These are phyloP conservation scores for Terfezia claveryi DNA, from an alignment of 495 filamentous ascomycete species.

Conservation along the genomic window DNA sequence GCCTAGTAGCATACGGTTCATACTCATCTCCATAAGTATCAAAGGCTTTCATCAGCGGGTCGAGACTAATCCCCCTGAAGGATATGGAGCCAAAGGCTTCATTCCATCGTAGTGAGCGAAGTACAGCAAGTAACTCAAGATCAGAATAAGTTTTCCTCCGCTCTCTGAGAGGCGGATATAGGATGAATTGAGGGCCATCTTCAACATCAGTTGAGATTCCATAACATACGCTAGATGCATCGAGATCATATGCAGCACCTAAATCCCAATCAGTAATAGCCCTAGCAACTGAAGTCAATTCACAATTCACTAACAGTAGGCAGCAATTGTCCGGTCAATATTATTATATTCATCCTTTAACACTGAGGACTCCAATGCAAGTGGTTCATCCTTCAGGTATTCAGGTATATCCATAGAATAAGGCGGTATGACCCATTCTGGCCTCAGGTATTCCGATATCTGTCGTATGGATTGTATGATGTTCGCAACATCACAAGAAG, in stretches of 20 bases:
- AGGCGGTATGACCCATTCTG: constrained; percentile 58
- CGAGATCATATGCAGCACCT: constrained; percentile 27
- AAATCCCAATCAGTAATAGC: constrained; percentile 1
- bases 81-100: constrained; percentile 73
- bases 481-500: constrained; percentile 53
- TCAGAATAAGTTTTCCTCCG: constrained; percentile 37
- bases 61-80: constrained; percentile 53
- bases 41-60: constrained; percentile 36
- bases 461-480: constrained; percentile 54
- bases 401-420: constrained; percentile 29
- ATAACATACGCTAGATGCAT: constrained; percentile 53
- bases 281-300: background rate
- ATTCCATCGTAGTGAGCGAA: constrained; percentile 78
- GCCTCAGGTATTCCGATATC: constrained; percentile 56
- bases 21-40: constrained; percentile 42
- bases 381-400: constrained; percentile 12
- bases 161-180: constrained; percentile 43
- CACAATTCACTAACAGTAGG: constrained; percentile 39
- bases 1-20: constrained; percentile 35
- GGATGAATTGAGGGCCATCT: constrained; percentile 60
- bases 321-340: constrained; percentile 63
- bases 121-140: constrained; percentile 60
- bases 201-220: constrained; percentile 53
- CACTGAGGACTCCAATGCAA: constrained; percentile 23
- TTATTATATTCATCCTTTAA: constrained; percentile 50